Percentiles rank a stretch among this genome's conserved stretches.
Evolutionary conservation across 2,329 filamentous ascomycete species (phyloP).

Genomic region (Alternaria sp.): DNA sequence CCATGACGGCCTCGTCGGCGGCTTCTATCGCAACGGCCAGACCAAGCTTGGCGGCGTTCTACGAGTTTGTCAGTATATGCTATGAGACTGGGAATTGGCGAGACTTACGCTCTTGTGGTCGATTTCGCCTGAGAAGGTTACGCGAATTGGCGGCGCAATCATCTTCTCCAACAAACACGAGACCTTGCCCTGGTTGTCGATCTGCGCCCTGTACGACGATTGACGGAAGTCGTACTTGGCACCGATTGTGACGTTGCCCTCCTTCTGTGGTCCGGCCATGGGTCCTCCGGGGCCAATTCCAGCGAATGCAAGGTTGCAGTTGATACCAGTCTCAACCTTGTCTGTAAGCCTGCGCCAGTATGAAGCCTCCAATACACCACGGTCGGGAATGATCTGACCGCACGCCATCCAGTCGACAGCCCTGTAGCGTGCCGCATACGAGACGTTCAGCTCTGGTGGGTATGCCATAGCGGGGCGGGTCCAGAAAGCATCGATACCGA

Average conservation of each 20-base stretch:
- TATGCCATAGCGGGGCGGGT: slow-evolving; percentile 83
- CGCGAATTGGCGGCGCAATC: slow-evolving; percentile 86
- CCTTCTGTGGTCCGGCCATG: slow-evolving; percentile 75
- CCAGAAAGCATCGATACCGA: slow-evolving; percentile 94
- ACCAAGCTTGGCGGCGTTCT: slow-evolving; percentile 96
- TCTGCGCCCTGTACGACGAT: slow-evolving; percentile 91
- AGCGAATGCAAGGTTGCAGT: slow-evolving; percentile 86
- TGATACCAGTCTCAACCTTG: slow-evolving; percentile 94
- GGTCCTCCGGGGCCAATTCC: slow-evolving; percentile 64
- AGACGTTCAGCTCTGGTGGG: slow-evolving; percentile 88
- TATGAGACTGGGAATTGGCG: neutral
- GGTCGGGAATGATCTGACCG: slow-evolving; percentile 86
- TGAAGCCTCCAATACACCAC: slow-evolving; percentile 78
- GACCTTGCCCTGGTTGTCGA: slow-evolving; percentile 94
- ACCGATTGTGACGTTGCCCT: slow-evolving; percentile 88
- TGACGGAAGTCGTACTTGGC: slow-evolving; percentile 98
- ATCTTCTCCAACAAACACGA: slow-evolving; percentile 94
- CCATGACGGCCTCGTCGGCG: slow-evolving; percentile 51
- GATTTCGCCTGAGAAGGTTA: slow-evolving; percentile 96
- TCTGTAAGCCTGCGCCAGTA: slow-evolving; percentile 95
- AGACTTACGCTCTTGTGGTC: slow-evolving; percentile 88
- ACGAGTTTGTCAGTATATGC: slow-evolving; percentile 30
- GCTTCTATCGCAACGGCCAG: slow-evolving; percentile 76
- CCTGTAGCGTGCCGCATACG: slow-evolving; percentile 92
- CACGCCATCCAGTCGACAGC: slow-evolving; percentile 90